Base-by-base conservation (phyloP, 371 early-diverging fungal genomes). In the Rhizopus microsporus region DNA sequence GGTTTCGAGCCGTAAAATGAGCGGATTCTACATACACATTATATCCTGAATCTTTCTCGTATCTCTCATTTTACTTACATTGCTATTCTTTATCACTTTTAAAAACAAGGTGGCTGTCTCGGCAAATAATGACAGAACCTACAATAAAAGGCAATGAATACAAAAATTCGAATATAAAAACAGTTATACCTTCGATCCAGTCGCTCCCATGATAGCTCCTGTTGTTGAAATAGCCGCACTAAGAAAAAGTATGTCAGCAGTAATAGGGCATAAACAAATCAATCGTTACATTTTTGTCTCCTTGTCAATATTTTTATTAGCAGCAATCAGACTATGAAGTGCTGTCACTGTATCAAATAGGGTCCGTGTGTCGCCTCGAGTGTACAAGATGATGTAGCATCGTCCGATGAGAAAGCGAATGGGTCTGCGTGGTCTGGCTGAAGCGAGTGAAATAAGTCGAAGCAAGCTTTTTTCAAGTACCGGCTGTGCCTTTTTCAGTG, bases 181-280 rank as follows among this genome's bases (percentile, higher is more conserved):
- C 30, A 7, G 13, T 37, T 54, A 29, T 45, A 82, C 83, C 67
- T 85, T 88, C 50, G 75, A 75, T 0, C 92, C 90, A 7, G 85
- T 65, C 0, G 85, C 77, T 30, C 88, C 90, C 78, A 83, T 82
- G 32, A 85, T 76, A 23, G 77, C 79, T 1, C 96, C 95, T 1
- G 90, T 82, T 40, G 87, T 85, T 33, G 88, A 73, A 13, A 94
- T 80, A 0, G 91, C 86, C 4, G 95, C 91, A 32, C 93, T 93
- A 62, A 3, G 40, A 12, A n/a, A n/a, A 59, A 37, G 15, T 8
- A 23, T 23, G 23, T 23, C 23, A 23, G 23, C 23, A 23, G 23
- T 23, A 23, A 23, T 32, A 13, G 35, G 10, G 39, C 34, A 15
- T 50, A 12, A 9, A 32, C 23, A 2, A 23, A 23, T 23, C 23